A percentile compares a stretch with the other conserved stretches of the same genome.
These are phyloP conservation scores for Trametes sp. DNA, from an alignment of 1,284 basidiomycete genomes.

Conservation along the genomic window DNA sequence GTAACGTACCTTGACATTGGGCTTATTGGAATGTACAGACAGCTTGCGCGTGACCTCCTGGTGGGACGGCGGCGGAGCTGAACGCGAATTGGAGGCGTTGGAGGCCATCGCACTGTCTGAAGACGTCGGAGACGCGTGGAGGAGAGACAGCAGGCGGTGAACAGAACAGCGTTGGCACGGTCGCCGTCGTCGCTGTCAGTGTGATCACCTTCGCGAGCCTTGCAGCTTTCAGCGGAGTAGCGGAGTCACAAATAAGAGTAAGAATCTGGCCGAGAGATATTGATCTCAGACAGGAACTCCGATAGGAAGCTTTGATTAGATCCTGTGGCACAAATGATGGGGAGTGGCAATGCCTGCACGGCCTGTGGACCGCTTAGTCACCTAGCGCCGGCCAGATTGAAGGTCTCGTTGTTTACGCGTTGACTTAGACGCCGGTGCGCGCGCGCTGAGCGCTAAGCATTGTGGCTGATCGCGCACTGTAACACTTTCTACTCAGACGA, in stretches of 20 bases:
- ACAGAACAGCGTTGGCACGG: slow-evolving; percentile 16
- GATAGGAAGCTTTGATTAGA: neutral
- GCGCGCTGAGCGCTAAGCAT: too few relatives aligned
- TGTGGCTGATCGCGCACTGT: too few relatives aligned
- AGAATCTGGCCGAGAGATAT: neutral
- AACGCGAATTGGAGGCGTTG: slow-evolving; percentile 43
- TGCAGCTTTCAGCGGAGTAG: slow-evolving; percentile 26
- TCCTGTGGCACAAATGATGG: slow-evolving; percentile 9
- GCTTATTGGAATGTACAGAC: slow-evolving; percentile 71
- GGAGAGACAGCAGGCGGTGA: slow-evolving; percentile 28
- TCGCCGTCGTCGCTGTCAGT: slow-evolving; percentile 25
- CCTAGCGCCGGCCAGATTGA: too few relatives aligned
- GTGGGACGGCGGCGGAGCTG: slow-evolving; percentile 79
- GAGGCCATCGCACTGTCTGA: slow-evolving; percentile 55
- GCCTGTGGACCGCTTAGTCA: too few relatives aligned
- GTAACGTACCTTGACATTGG: slow-evolving; percentile 43
- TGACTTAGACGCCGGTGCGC: too few relatives aligned
- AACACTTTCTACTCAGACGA: too few relatives aligned
- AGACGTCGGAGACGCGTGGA: slow-evolving; percentile 29
- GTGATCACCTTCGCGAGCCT: slow-evolving; percentile 30
- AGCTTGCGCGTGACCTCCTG: slow-evolving; percentile 90
- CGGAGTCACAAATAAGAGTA: slow-evolving; percentile 16
- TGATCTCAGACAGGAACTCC: too few relatives aligned
- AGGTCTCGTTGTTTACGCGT: too few relatives aligned
- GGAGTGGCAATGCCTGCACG: too few relatives aligned